phyloP scores from a whole-genome alignment of 2,329 filamentous ascomycete genomes.

The Coccinonectria pachysandricola region DNA sequence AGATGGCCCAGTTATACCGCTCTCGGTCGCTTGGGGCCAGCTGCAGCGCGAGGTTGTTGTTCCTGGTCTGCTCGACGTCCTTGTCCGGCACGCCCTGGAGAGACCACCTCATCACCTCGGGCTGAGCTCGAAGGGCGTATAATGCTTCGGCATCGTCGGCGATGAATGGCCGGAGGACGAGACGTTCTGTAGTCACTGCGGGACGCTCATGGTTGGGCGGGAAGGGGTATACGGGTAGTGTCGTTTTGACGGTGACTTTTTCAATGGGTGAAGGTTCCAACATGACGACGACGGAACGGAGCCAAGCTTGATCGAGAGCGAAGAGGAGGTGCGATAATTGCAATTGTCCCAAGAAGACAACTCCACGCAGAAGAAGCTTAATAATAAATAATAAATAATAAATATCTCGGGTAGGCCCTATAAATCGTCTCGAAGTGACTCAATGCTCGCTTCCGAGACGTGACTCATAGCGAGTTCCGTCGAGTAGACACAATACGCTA shows the following conservation, averaged over 20 bases:
- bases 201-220: constrained; percentile 29
- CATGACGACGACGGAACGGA: constrained; percentile 1
- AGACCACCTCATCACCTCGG: constrained; percentile 55
- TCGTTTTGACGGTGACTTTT: constrained; percentile 36
- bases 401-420: too few species aligned
- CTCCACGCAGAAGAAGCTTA: too few species aligned
- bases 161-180: constrained; percentile 42
- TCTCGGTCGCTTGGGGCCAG: constrained; percentile 39
- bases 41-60: constrained; percentile 27
- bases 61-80: constrained; percentile 32
- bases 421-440: too few species aligned
- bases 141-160: constrained; percentile 40
- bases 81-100: constrained; percentile 29
- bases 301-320: constrained; percentile 2
- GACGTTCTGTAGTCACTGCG: constrained; percentile 38
- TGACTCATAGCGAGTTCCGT: too few species aligned
- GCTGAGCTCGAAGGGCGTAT: constrained; percentile 42
- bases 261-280: constrained; percentile 18
- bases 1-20: constrained; percentile 49
- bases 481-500: too few species aligned
- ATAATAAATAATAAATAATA: too few species aligned
- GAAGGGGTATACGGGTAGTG: constrained; percentile 32
- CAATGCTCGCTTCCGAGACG: too few species aligned
- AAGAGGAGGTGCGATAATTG: too few species aligned
- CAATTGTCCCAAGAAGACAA: too few species aligned